Evolutionary conservation across 768 basidiomycete genomes (phyloP).

Genomic region (Flagelloscypha sp.): DNA sequence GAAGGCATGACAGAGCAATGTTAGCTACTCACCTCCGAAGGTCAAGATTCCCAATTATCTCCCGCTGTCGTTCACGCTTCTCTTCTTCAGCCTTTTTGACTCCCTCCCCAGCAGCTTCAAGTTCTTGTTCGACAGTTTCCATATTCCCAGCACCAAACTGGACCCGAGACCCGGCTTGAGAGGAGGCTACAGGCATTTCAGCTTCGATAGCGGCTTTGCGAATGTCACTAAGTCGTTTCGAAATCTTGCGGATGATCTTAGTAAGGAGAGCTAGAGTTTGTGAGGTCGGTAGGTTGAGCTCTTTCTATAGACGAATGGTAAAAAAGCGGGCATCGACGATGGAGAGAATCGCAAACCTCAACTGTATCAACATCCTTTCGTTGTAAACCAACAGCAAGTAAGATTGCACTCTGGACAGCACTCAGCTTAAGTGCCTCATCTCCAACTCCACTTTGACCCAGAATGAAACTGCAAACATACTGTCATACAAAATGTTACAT

Average conservation of each 20-base stretch:
- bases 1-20: conserved; percentile 2
- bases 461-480: neutral
- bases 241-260: conserved; percentile 83
- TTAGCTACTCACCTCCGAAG: conserved; percentile 63
- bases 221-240: conserved; percentile 63
- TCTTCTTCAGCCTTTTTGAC: conserved; percentile 48
- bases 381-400: conserved; percentile 85
- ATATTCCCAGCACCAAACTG: conserved; percentile 6
- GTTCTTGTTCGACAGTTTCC: conserved; percentile 51
- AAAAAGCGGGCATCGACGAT: conserved; percentile 1
- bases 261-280: conserved; percentile 87
- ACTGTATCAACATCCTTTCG: conserved; percentile 84
- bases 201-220: conserved; percentile 72
- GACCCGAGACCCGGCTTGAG: conserved; percentile 17
- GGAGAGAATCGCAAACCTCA: conserved; percentile 45
- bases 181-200: conserved; percentile 42
- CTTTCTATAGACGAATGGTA: conserved; percentile 36
- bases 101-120: conserved; percentile 71
- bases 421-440: conserved; percentile 63
- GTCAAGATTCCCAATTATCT: conserved; percentile 84
- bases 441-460: conserved; percentile 5
- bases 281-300: conserved; percentile 76
- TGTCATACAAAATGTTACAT: too few species aligned
- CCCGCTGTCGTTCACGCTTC: conserved; percentile 66
- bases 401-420: conserved; percentile 85